Percentiles rank a stretch among this genome's conserved stretches.
phyloP scores from a whole-genome alignment of 1,284 basidiomycete species.

The Kwoniella shivajii region DNA sequence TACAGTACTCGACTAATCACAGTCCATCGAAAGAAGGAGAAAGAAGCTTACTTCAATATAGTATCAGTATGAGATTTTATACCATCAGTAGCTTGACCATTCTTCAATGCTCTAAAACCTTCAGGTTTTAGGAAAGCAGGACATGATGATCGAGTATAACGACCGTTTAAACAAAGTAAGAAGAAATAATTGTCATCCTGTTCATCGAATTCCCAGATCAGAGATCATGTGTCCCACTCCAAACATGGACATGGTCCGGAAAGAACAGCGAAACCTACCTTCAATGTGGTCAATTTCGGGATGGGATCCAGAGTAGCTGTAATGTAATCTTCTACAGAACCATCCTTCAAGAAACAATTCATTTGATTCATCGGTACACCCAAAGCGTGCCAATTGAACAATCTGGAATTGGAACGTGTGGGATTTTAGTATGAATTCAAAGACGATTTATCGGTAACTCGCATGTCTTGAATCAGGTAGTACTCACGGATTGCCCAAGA shows the following conservation, averaged over 20 bases:
- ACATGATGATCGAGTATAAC: constrained; percentile 69
- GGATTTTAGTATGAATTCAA: constrained; percentile 22
- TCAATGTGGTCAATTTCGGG: constrained; percentile 59
- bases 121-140: constrained; percentile 71
- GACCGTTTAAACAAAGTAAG: constrained; percentile 66
- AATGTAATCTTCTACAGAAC: constrained; percentile 63
- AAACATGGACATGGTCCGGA: too few species aligned
- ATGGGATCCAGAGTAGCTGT: constrained; percentile 69
- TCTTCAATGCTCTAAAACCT: constrained; percentile 65
- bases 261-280: constrained; percentile 38
- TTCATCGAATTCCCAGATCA: not conserved
- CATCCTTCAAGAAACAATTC: constrained; percentile 68
- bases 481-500: constrained; percentile 62
- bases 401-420: constrained; percentile 40
- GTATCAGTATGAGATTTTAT: constrained; percentile 79
- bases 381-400: constrained; percentile 80
- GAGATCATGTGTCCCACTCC: too few species aligned
- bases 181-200: constrained; percentile 68
- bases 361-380: constrained; percentile 78
- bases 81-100: constrained; percentile 60
- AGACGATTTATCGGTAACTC: constrained; percentile 1
- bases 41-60: constrained; percentile 67
- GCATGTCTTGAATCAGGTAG: not conserved
- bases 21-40: not conserved
- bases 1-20: too few species aligned